A percentile compares a stretch with the other conserved stretches of the same genome.
These are phyloP conservation scores for Martiniozyma asiatica DNA, from an alignment of 1,139 yeast species.

Conservation along the genomic window DNA sequence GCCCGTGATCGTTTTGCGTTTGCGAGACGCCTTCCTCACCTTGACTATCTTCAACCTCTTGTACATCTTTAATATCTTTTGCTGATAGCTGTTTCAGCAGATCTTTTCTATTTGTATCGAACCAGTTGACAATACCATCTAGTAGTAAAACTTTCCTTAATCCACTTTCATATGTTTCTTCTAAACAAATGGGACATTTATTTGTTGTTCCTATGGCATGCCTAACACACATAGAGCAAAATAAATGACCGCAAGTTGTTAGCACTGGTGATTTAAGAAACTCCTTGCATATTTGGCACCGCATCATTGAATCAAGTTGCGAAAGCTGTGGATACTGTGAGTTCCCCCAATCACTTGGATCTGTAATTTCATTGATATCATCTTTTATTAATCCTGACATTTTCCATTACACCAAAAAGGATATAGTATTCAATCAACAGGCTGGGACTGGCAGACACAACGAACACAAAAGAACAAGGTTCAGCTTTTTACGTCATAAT, in stretches of 20 bases:
- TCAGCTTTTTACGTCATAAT: too few species aligned
- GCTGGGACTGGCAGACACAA: too few species aligned
- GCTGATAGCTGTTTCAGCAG: constrained; percentile 22
- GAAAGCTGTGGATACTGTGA: constrained; percentile 44
- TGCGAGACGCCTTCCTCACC: constrained; percentile 3
- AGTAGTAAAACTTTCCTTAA: constrained; percentile 57
- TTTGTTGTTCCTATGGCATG: constrained; percentile 47
- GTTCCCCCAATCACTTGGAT: constrained; percentile 58
- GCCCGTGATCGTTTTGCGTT: neutral
- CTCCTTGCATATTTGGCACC: constrained; percentile 92
- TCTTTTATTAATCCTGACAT: constrained; percentile 4
- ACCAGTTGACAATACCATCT: constrained; percentile 61
- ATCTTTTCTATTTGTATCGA: constrained; percentile 31
- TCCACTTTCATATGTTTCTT: constrained; percentile 60
- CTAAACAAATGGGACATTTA: constrained; percentile 72
- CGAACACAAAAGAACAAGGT: too few species aligned
- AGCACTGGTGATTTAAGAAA: constrained; percentile 71
- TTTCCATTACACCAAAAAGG: too few species aligned
- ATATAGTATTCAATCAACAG: too few species aligned
- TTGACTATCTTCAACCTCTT: constrained; percentile 7
- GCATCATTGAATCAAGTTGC: constrained; percentile 55
- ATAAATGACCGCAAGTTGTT: constrained; percentile 81
- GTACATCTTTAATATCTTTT: constrained; percentile 7
- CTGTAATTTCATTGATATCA: constrained; percentile 40
- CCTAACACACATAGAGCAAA: constrained; percentile 83